A percentile compares a stretch with the other conserved stretches of the same genome.
Conservation (phyloP, 371 early-diverging fungal genomes). For the Rhizopus arrhizus region DNA sequence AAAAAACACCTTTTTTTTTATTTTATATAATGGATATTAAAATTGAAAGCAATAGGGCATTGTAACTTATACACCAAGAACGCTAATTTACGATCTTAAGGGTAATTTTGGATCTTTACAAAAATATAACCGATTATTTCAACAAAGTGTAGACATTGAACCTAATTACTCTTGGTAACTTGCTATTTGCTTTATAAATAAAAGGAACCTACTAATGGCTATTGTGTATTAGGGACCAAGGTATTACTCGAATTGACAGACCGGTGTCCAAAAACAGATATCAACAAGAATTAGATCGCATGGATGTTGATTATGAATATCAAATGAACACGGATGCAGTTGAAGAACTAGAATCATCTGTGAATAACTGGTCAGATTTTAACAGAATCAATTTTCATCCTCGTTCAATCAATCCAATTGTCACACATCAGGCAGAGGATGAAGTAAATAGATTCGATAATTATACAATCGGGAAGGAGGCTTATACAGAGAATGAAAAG, state of each 20-base stretch:
- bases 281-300: slow-evolving; percentile 56
- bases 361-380: slow-evolving; percentile 82
- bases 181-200: background rate
- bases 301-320: slow-evolving; percentile 32
- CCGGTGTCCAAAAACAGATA: slow-evolving; percentile 51
- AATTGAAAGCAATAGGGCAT: slow-evolving; percentile 48
- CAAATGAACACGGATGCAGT: slow-evolving; percentile 27
- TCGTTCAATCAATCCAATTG: slow-evolving; percentile 63
- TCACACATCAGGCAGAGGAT: slow-evolving; percentile 66
- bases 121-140: slow-evolving; percentile 64
- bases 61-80: slow-evolving; percentile 76
- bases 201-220: background rate
- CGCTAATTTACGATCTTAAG: slow-evolving; percentile 76
- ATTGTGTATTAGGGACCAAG: slow-evolving; percentile 49
- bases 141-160: slow-evolving; percentile 13
- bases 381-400: slow-evolving; percentile 78
- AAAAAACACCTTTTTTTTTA: background rate
- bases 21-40: background rate
- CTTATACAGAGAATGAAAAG: slow-evolving; percentile 67
- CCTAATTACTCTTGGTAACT: slow-evolving; percentile 38
- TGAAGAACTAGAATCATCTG: slow-evolving; percentile 40
- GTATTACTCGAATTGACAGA: slow-evolving; percentile 45
- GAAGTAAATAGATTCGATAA: slow-evolving; percentile 71
- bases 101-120: slow-evolving; percentile 76
- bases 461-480: slow-evolving; percentile 71